Base-by-base conservation (phyloP, 2,329 filamentous ascomycete species). In the Westerdykella ornata region DNA sequence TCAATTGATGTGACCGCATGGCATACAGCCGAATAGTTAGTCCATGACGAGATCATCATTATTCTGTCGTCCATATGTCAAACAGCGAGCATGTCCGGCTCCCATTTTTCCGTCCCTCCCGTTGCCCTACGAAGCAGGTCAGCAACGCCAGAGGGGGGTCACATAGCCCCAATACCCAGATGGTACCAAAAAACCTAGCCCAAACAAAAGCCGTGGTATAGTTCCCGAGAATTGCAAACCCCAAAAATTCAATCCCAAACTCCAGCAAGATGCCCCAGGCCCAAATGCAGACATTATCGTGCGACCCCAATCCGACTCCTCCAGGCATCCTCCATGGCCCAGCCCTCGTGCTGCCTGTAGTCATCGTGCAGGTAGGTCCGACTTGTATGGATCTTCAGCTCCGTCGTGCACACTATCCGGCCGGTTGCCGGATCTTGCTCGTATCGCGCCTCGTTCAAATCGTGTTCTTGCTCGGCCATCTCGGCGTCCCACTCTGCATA, bases 361-460 rank as follows among this genome's bases (percentile, higher is more conserved):
- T 41, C 31, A 13, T 26, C 22, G 13, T 31, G 9, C 13, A 40
- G 18, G 17, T 45, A 34, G 15, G 39, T 33, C 14, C 16, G 33
- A 20, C 38, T 41, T 6, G 35, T 15, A 19, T 45, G 20, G 14
- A 29, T 13, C 17, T 37, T 40, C 30, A 39, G 13, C 20, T 39
- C 40, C 5, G 28, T 29, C 20, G 20, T 33, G 22, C 30, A 31
- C n/a, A 29, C 38, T 15, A 47, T 47, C n/a, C 45, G 39, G 9
- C 45, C 45, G 17, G 41, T 39, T 13, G 34, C 33, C 2, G 41
- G 41, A n/a, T 43, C 41, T 32, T 29, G 35, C 7, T 35, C 22
- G 18, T 42, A 42, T 14, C 30, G 34, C n/a, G 26, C 35, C n/a
- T 33, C 30, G 22, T 11, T 26, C 22, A 26, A 26, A 26, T 26